Evolutionary conservation across 1,139 yeast genomes (phyloP).

Genomic region (Arxiozyma heterogenica): DNA sequence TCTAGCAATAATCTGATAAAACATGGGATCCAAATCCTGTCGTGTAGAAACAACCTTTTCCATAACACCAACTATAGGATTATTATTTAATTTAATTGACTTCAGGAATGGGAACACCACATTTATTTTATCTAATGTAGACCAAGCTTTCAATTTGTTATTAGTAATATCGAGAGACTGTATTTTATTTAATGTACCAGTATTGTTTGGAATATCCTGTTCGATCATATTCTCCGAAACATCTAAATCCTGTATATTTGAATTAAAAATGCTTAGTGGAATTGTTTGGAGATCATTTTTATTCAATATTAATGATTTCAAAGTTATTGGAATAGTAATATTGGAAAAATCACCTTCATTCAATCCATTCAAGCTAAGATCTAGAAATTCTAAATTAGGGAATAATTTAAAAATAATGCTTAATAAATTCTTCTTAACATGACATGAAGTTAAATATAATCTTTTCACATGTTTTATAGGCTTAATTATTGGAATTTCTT

Average conservation of each 20-base stretch:
- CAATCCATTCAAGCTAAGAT: conserved; percentile 42
- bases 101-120: conserved; percentile 34
- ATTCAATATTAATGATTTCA: conserved; percentile 4
- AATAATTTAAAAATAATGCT: conserved; percentile 32
- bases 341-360: conserved; percentile 12
- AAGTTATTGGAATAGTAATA: conserved; percentile 29
- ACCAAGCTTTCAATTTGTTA: conserved; percentile 41
- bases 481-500: background rate
- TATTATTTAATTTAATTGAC: conserved; percentile 42
- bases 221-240: conserved; percentile 12
- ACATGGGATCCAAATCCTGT: conserved; percentile 20
- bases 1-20: conserved; percentile 41
- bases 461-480: conserved; percentile 16
- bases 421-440: conserved; percentile 22
- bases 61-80: conserved; percentile 37
- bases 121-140: conserved; percentile 38
- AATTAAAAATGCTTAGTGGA: background rate
- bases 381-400: conserved; percentile 38
- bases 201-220: background rate
- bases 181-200: background rate
- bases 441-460: conserved; percentile 35
- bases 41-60: conserved; percentile 27
- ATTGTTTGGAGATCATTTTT: background rate
- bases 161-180: conserved; percentile 38
- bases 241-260: conserved; percentile 7